Base-by-base conservation (phyloP, 768 basidiomycete genomes). In the Megacollybia marginata region DNA sequence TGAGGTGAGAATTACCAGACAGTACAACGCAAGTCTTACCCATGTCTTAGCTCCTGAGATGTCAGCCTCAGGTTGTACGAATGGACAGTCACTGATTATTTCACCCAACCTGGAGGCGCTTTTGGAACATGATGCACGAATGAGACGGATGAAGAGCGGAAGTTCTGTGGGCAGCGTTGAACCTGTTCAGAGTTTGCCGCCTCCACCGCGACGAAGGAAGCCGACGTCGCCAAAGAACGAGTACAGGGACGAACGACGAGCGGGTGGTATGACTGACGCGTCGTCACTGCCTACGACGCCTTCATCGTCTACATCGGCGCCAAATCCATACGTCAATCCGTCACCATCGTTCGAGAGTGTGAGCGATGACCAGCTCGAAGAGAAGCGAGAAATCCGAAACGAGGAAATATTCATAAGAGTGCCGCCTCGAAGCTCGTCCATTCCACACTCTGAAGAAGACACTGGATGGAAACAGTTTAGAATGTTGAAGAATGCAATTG, bases 21-120 rank as follows among this genome's bases (percentile, higher is more conserved):
- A 28, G 23, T 28, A 28, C 23, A 28, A 6, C 4, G 23, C 23
- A 28, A 6, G 23, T 28, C 23, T 28, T 28, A 28, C 23, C 23
- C 23, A 28, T 28, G 23, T 28, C 23, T 28, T 6, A 28, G 23
- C 23, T 28, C 23, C 23, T 28, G 23, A 6, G 23, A 28, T 28
- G 23, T 28, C 23, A 28, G 23, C 23, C 23, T 28, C 23, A 28
- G 6, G 23, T 28, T 2, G 23, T 28, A 28, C 2, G 6, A 28
- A 28, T 28, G 23, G 23, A 28, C 11, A 16, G 9, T 63, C 70
- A 1, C 60, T 82, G 43, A 64, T 71, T 10, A 83, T 82, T 47
- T 82, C 79, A 2, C 75, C 80, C 0, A 72, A 83, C 55, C 72
- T 82, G 43, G 76, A 82, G 52, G 81, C 80, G 20, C 56, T 83